Conservation (phyloP, 176 grass and related monocot genomes). For the Carex littledalei region DNA sequence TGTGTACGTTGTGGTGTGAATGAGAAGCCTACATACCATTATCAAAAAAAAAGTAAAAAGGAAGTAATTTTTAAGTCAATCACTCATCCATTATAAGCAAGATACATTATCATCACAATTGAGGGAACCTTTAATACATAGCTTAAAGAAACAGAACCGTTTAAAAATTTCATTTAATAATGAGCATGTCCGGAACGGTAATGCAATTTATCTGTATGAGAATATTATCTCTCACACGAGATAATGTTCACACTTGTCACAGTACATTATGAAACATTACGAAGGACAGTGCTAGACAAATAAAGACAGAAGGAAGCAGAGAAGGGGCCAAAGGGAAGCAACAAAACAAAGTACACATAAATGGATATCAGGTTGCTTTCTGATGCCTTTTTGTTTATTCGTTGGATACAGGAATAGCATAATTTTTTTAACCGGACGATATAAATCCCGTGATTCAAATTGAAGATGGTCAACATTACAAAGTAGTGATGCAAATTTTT, state of each 20-base stretch:
- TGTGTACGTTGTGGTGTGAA: too few species aligned
- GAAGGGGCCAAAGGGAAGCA: not conserved
- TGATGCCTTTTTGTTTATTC: not conserved
- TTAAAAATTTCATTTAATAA: too few species aligned
- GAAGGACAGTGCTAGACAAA: not conserved
- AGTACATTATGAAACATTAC: not conserved
- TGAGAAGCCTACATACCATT: too few species aligned
- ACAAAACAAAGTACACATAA: constrained; percentile 10
- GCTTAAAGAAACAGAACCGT: too few species aligned
- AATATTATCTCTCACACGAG: not conserved
- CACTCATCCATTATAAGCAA: too few species aligned
- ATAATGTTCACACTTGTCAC: not conserved
- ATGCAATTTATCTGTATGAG: not conserved
- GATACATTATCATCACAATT: too few species aligned
- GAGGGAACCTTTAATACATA: too few species aligned
- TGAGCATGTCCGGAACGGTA: not conserved
- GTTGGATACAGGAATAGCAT: not conserved
- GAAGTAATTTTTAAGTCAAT: too few species aligned
- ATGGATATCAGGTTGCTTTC: not conserved
- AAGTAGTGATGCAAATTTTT: not conserved
- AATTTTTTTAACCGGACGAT: not conserved
- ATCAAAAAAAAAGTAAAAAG: too few species aligned
- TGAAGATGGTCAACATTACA: not conserved
- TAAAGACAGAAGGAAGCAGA: not conserved
- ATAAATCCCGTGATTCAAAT: not conserved